A percentile compares a stretch with the other conserved stretches of the same genome.
These are phyloP conservation scores for Cinchona pubescens DNA, from an alignment of 257 asterid species.

Conservation along the genomic window DNA sequence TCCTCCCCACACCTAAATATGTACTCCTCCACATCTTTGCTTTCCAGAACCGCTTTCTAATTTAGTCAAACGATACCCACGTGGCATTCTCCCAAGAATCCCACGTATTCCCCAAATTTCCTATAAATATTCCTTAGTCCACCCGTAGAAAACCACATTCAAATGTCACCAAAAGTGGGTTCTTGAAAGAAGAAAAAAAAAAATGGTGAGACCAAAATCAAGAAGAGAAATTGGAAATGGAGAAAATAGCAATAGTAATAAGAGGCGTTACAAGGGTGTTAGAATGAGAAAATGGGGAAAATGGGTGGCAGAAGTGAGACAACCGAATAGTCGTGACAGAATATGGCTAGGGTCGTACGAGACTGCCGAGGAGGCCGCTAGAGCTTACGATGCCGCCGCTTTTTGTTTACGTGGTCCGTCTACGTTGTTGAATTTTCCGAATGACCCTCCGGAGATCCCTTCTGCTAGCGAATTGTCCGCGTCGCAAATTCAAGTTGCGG, in stretches of 20 bases:
- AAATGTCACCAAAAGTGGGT: too few relatives aligned
- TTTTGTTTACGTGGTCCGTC: slow-evolving; percentile 61
- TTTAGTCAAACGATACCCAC: not conserved
- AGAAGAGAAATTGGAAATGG: slow-evolving; percentile 19
- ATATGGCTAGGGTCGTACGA: slow-evolving; percentile 78
- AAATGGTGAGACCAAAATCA: slow-evolving; percentile 53
- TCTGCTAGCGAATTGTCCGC: slow-evolving; percentile 38
- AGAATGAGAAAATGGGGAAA: slow-evolving; percentile 83
- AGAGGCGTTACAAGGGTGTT: slow-evolving; percentile 59
- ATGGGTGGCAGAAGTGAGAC: slow-evolving; percentile 83
- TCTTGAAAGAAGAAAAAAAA: too few relatives aligned
- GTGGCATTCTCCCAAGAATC: not conserved
- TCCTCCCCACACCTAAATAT: not conserved
- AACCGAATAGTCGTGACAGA: slow-evolving; percentile 66
- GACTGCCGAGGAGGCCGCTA: slow-evolving; percentile 70
- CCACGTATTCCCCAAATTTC: too few relatives aligned
- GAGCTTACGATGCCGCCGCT: slow-evolving; percentile 75
- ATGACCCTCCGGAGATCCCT: slow-evolving; percentile 43
- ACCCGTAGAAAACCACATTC: too few relatives aligned
- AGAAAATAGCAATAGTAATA: slow-evolving; percentile 3
- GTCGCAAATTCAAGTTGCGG: slow-evolving; percentile 59
- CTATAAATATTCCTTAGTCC: too few relatives aligned
- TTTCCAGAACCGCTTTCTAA: not conserved
- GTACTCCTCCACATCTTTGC: not conserved
- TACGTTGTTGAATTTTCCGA: slow-evolving; percentile 59